Percentiles rank a stretch among this genome's conserved stretches.
phyloP scores from a whole-genome alignment of 768 basidiomycete species.

The Xerocomellus intermedius region DNA sequence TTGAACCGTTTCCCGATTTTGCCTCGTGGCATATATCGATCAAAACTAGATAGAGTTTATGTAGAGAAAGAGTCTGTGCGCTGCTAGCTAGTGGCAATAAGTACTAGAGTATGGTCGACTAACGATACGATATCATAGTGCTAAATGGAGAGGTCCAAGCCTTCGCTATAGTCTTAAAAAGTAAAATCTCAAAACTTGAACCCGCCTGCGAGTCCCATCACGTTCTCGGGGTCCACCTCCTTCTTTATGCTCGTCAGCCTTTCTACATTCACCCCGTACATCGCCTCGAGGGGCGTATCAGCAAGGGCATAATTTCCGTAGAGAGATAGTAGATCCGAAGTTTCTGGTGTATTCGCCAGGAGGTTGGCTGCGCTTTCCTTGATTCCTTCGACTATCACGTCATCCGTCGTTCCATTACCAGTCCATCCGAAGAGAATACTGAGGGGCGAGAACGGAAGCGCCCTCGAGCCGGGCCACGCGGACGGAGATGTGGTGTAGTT shows the following conservation, averaged over 20 bases:
- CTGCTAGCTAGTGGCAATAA: background rate
- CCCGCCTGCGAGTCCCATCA: conserved; percentile 69
- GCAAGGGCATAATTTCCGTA: conserved; percentile 63
- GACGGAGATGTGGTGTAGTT: conserved; percentile 37
- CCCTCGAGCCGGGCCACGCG: conserved; percentile 49
- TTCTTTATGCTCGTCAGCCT: conserved; percentile 41
- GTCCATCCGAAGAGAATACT: conserved; percentile 50
- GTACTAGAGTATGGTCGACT: background rate
- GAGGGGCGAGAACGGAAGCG: conserved; percentile 40
- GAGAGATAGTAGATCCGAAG: conserved; percentile 35
- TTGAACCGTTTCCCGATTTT: background rate
- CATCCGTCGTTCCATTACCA: conserved; percentile 36
- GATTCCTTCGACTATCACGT: conserved; percentile 40
- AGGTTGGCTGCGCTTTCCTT: conserved; percentile 40
- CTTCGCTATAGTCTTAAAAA: background rate
- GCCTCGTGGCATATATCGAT: background rate
- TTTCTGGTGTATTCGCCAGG: conserved; percentile 44
- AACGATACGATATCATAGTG: background rate
- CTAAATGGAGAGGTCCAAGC: conserved; percentile 7
- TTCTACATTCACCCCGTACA: conserved; percentile 52
- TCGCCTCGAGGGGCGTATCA: conserved; percentile 46
- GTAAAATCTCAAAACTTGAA: conserved; percentile 46
- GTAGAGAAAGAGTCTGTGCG: background rate
- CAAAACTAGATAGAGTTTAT: background rate
- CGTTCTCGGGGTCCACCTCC: conserved; percentile 51